phyloP scores from a whole-genome alignment of 2,329 filamentous ascomycete species.

The Fusarium acutatum region DNA sequence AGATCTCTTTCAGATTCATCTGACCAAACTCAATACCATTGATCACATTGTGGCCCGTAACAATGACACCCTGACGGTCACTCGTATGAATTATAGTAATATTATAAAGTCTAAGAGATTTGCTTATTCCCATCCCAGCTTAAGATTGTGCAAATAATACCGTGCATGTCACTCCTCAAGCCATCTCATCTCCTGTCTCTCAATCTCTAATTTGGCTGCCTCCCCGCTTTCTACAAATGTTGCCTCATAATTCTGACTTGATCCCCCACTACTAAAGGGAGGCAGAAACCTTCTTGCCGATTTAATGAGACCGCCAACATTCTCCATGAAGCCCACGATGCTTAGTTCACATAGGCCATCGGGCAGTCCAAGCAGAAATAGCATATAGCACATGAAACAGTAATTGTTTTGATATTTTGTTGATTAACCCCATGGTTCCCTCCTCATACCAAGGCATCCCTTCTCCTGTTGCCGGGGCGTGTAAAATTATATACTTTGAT shows the following conservation, averaged over 20 bases:
- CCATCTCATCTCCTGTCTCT: constrained; percentile 26
- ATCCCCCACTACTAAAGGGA: constrained; percentile 25
- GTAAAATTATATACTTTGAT: constrained; percentile 37
- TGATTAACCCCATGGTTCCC: constrained; percentile 21
- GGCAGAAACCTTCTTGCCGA: constrained; percentile 11
- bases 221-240: constrained; percentile 22
- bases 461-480: constrained; percentile 16
- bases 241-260: constrained; percentile 9
- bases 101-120: neutral
- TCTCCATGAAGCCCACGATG: neutral
- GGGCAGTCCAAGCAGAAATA: neutral
- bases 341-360: neutral
- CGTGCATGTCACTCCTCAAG: neutral
- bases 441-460: constrained; percentile 2
- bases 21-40: neutral
- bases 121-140: constrained; percentile 1
- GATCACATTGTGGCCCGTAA: neutral
- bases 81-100: neutral
- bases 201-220: neutral
- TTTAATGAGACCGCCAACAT: constrained; percentile 1
- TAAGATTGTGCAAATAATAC: neutral
- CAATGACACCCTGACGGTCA: neutral
- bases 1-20: neutral
- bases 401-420: constrained; percentile 23
- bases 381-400: constrained; percentile 3